These are phyloP conservation scores for Schizochytrium sp. DNA, from an alignment of 108 stramenopile genomes.

Conservation along the genomic window DNA sequence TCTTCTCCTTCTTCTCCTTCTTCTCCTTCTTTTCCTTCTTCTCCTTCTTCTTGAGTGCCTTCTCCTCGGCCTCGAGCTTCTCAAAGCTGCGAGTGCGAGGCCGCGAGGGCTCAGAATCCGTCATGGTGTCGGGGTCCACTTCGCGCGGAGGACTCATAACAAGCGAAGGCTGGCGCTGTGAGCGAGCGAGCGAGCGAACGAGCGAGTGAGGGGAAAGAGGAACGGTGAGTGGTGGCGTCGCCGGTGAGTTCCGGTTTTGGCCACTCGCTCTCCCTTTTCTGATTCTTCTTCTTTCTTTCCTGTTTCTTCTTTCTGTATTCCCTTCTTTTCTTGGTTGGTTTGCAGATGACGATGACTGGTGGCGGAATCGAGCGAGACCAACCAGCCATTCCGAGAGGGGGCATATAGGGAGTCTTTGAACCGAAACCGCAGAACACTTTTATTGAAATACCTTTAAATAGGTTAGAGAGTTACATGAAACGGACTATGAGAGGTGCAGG, in stretches of 20 bases:
- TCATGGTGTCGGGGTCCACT: slow-evolving; percentile 5
- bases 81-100: too few relatives aligned
- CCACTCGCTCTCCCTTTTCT: too few relatives aligned
- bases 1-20: not conserved
- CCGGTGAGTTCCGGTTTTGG: too few relatives aligned
- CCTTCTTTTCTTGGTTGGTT: not conserved
- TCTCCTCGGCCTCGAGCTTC: not conserved
- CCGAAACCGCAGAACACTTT: not conserved
- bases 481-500: not conserved
- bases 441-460: too few relatives aligned
- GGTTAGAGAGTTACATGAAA: not conserved
- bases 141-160: slow-evolving; percentile 36
- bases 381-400: slow-evolving; percentile 19
- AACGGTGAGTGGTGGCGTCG: not conserved
- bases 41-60: slow-evolving; percentile 21
- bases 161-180: not conserved
- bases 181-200: not conserved
- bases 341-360: not conserved
- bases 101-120: not conserved
- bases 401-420: not conserved
- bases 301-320: too few relatives aligned
- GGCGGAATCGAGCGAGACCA: not conserved
- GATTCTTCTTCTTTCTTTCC: too few relatives aligned
- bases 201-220: not conserved
- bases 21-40: slow-evolving; percentile 57